A percentile compares a stretch with the other conserved stretches of the same genome.
These are phyloP conservation scores for Solanum aculeatissimum DNA, from an alignment of 305 asterid genomes.

Conservation along the genomic window DNA sequence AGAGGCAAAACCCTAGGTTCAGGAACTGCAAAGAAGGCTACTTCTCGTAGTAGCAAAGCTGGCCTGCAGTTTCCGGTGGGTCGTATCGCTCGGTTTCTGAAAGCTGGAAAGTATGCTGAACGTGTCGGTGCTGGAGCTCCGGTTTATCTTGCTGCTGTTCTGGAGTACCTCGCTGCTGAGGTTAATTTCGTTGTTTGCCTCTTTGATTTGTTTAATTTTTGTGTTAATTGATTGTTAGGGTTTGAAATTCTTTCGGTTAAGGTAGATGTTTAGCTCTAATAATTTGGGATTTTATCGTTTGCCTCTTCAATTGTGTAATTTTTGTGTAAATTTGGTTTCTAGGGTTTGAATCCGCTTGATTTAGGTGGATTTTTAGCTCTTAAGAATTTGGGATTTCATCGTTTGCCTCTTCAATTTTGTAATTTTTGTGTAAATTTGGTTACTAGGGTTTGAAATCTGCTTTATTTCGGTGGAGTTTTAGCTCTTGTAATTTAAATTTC, in stretches of 20 bases:
- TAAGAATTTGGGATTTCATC: no score
- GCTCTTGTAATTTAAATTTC: neutral
- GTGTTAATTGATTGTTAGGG: neutral
- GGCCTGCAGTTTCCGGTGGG: conserved; percentile 14
- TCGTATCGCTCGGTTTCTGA: conserved; percentile 9
- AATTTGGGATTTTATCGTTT: neutral
- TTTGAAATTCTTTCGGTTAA: neutral
- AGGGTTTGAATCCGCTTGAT: no score
- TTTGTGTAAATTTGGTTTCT: no score
- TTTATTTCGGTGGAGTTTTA: neutral
- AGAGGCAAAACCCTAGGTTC: conserved; percentile 11
- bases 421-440: neutral
- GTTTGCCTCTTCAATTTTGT: no score
- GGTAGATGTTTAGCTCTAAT: neutral
- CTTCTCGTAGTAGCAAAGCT: conserved; percentile 10
- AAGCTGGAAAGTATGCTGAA: conserved; percentile 13
- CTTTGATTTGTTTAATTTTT: neutral
- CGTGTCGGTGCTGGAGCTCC: conserved; percentile 16
- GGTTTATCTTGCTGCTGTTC: conserved; percentile 9
- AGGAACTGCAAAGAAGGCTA: conserved; percentile 5
- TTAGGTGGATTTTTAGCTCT: no score
- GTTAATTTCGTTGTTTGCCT: neutral
- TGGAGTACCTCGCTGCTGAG: conserved; percentile 12
- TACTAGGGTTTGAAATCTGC: neutral
- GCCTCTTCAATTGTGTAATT: neutral